Base-by-base conservation (phyloP, 805 yeast species). In the Yamadazyma scolyti region DNA sequence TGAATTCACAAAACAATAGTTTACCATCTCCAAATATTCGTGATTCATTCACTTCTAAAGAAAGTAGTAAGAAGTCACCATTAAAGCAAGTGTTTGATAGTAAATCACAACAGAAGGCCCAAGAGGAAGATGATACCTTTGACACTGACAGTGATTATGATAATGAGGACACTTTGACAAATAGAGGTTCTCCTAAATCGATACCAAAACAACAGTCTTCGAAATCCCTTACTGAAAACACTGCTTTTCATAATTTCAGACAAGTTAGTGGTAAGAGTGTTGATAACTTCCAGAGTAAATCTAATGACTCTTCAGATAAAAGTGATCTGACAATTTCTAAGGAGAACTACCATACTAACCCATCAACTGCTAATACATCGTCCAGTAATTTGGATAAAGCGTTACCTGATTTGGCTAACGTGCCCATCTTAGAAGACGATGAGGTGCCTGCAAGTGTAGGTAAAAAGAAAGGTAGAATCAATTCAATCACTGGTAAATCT, bases 181-280 rank as follows among this genome's bases (percentile, higher is more conserved):
- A 16, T 10, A 32, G 33, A 25, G 32, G 29, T 9, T 18, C 39
- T 9, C 33, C 28, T 15, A 37, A 33, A 9, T 9, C 28, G 11
- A 26, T 33, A 10, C 29, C 42, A 5, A 51, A 46, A 27, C 40
- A 48, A 30, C 42, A 47, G 27, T 37, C 47, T 10, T 31, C 35
- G 16, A 50, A 50, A 27, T 52, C 60, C 9, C 47, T 61, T 31
- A 54, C 52, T 1, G 53, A 55, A 25, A 62, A 62, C 30, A 62
- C 67, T 2, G 66, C 61, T 1, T 62, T 57, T 44, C 58, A 47
- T 38, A 57, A 55, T 21, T 58, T 62, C 24, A 50, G 62, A 34
- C 28, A 28, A 13, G 11, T 20, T 21, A 12, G 22, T 16, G 17
- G 25, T 9, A 20, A 20, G 5, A n/a, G 17, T 10, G 25, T 4